A percentile compares a stretch with the other conserved stretches of the same genome.
Evolutionary conservation across 345 rosid species (phyloP).

Genomic region (Camelina neglecta): DNA sequence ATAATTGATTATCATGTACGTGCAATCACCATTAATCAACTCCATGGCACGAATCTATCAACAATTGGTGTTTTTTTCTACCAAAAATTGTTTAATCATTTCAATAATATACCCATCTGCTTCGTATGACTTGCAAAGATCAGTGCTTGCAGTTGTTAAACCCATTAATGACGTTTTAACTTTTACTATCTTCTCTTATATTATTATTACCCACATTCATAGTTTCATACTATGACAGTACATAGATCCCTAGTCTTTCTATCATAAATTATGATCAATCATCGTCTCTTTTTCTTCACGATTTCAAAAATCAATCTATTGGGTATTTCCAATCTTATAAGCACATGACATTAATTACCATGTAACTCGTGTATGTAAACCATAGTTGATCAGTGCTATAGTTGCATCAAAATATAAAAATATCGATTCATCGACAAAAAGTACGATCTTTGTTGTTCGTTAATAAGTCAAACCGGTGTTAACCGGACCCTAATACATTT

Average conservation of each 20-base stretch:
- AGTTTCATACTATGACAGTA: conserved; percentile 31
- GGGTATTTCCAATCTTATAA: conserved; percentile 22
- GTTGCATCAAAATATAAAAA: conserved; percentile 17
- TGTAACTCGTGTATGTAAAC: conserved; percentile 15
- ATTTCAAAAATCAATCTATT: conserved; percentile 15
- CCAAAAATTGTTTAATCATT: conserved; percentile 10
- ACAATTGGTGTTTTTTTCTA: background rate
- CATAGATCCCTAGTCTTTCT: conserved; percentile 47
- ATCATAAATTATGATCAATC: conserved; percentile 56
- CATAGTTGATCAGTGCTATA: background rate
- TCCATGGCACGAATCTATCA: conserved; percentile 20
- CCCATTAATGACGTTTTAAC: conserved; percentile 31
- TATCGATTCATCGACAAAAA: background rate
- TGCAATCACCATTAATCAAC: conserved; percentile 27
- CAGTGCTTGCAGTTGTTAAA: conserved; percentile 22
- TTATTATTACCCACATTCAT: conserved; percentile 37
- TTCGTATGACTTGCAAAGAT: conserved; percentile 27
- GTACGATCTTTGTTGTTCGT: too few species aligned
- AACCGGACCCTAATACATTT: background rate
- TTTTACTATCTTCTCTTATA: conserved; percentile 39
- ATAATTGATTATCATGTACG: conserved; percentile 7
- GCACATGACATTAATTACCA: conserved; percentile 27
- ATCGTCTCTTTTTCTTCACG: conserved; percentile 50
- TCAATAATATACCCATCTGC: conserved; percentile 13
- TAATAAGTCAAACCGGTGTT: background rate